Evolutionary conservation across 306 rosid genomes (phyloP).

Genomic region (Vicia sativa): DNA sequence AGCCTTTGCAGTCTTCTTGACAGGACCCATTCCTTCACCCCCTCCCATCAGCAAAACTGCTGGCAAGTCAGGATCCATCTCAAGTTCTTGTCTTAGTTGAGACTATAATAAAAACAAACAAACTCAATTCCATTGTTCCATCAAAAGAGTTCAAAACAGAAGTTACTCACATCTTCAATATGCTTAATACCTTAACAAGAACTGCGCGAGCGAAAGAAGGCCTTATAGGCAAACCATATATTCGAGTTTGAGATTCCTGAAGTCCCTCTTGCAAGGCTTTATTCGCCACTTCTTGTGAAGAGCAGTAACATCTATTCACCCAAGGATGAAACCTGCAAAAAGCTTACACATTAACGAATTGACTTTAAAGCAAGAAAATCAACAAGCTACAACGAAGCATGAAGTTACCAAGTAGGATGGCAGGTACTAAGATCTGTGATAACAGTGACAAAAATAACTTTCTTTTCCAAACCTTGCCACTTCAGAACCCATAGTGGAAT

Average conservation of each 20-base stretch:
- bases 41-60: slow-evolving; percentile 98
- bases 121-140: slow-evolving; percentile 24
- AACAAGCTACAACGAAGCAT: background rate
- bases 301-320: slow-evolving; percentile 93
- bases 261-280: slow-evolving; percentile 79
- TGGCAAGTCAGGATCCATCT: slow-evolving; percentile 79
- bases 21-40: slow-evolving; percentile 99
- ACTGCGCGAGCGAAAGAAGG: slow-evolving; percentile 94
- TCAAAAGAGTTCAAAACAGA: slow-evolving; percentile 9
- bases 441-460: slow-evolving; percentile 86
- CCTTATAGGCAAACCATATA: slow-evolving; percentile 88
- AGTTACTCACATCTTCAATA: background rate
- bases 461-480: slow-evolving; percentile 95
- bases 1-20: slow-evolving; percentile 91
- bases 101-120: slow-evolving; percentile 49
- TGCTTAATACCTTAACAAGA: slow-evolving; percentile 57
- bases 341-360: slow-evolving; percentile 27
- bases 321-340: slow-evolving; percentile 87
- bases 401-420: slow-evolving; percentile 89
- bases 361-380: slow-evolving; percentile 20
- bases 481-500: slow-evolving; percentile 99
- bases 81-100: slow-evolving; percentile 82
- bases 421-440: slow-evolving; percentile 89
- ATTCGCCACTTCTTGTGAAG: slow-evolving; percentile 85
- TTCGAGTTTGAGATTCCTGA: slow-evolving; percentile 68